These are phyloP conservation scores for Chaetomium tenue DNA, from an alignment of 495 filamentous ascomycete genomes.

Conservation along the genomic window DNA sequence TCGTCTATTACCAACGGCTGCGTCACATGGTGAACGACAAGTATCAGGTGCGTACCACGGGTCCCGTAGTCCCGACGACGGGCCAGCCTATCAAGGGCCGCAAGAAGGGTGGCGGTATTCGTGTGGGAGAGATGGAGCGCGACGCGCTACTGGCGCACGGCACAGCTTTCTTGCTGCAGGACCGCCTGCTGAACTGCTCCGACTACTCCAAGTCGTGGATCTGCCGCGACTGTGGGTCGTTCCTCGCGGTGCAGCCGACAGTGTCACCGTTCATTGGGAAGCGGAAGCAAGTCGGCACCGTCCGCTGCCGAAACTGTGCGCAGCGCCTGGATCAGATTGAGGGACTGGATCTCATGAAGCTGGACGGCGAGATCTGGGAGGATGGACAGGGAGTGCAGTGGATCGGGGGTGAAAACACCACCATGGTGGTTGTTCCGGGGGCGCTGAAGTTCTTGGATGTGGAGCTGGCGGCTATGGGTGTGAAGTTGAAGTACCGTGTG, in stretches of 20 bases:
- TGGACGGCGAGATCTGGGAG: slow-evolving; percentile 79
- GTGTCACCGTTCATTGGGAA: slow-evolving; percentile 68
- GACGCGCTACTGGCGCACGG: slow-evolving; percentile 93
- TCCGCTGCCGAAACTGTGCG: slow-evolving; percentile 84
- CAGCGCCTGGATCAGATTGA: slow-evolving; percentile 54
- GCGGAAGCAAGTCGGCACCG: slow-evolving; percentile 50
- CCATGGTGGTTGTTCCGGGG: slow-evolving; percentile 86
- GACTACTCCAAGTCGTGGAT: slow-evolving; percentile 86
- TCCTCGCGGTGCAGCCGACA: slow-evolving; percentile 76
- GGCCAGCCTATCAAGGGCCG: slow-evolving; percentile 97
- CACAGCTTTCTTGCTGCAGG: slow-evolving; percentile 89
- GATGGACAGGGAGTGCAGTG: slow-evolving; percentile 79
- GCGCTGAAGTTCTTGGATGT: slow-evolving; percentile 92
- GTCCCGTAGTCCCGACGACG: slow-evolving; percentile 80
- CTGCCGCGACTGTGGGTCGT: slow-evolving; percentile 82
- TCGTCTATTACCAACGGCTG: slow-evolving; percentile 96
- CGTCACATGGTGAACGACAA: slow-evolving; percentile 99
- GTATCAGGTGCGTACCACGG: slow-evolving; percentile 96
- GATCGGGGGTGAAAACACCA: slow-evolving; percentile 85
- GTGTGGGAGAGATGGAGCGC: slow-evolving; percentile 98
- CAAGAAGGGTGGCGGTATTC: slow-evolving; percentile 94
- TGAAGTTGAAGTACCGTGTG: slow-evolving; percentile 64
- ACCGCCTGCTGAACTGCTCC: slow-evolving; percentile 93
- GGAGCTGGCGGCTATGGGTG: slow-evolving; percentile 74
- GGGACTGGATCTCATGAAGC: slow-evolving; percentile 57